Conservation (phyloP, 352 stramenopile species). For the Phytophthora citricola region DNA sequence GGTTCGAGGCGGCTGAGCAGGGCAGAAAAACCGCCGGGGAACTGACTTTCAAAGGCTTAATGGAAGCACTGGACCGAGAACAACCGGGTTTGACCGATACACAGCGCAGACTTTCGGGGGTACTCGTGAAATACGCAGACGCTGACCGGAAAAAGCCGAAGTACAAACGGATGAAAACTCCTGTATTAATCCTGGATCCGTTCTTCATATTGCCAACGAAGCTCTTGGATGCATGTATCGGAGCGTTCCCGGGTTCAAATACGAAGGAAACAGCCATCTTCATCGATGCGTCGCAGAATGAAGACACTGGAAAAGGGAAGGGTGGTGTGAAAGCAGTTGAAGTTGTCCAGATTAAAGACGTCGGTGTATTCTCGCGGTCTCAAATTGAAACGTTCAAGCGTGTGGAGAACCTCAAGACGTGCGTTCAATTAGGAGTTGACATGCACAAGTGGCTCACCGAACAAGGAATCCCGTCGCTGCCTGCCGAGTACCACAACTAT, state of each 20-base stretch:
- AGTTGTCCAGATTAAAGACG: not conserved
- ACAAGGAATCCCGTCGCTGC: not conserved
- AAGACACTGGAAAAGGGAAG: too few species aligned
- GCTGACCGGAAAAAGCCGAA: not conserved
- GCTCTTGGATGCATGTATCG: slow-evolving; percentile 18
- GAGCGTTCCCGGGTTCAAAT: slow-evolving; percentile 1
- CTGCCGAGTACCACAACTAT: not conserved
- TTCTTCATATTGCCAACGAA: slow-evolving; percentile 24
- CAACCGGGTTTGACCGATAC: not conserved
- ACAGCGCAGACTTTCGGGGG: not conserved
- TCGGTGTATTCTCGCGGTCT: slow-evolving; percentile 4
- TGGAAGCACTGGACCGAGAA: slow-evolving; percentile 3
- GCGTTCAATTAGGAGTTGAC: not conserved
- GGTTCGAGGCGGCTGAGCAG: slow-evolving; percentile 3
- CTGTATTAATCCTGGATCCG: slow-evolving; percentile 21
- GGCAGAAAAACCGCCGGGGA: not conserved
- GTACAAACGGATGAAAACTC: slow-evolving; percentile 23
- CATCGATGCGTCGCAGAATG: too few species aligned
- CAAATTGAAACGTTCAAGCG: slow-evolving; percentile 19
- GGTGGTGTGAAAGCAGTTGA: too few species aligned
- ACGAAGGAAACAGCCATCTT: not conserved
- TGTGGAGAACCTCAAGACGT: not conserved
- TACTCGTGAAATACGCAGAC: not conserved
- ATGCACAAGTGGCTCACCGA: slow-evolving; percentile 4
- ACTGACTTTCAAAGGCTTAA: slow-evolving; percentile 8